Base-by-base conservation (phyloP, 2,329 filamentous ascomycete species). In the Apiospora hydei region DNA sequence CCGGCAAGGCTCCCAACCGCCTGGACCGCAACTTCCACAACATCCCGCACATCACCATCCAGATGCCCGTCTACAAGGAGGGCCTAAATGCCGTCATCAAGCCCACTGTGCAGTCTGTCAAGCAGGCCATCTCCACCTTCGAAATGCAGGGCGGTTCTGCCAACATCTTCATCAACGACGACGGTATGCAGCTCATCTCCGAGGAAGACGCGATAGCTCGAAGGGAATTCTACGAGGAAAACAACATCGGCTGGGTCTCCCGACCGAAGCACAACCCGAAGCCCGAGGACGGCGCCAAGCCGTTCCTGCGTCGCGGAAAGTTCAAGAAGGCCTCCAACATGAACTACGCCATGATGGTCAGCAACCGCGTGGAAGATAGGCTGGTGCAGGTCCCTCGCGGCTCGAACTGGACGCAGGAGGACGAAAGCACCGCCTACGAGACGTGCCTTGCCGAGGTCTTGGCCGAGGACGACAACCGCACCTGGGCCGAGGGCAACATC, bases 401-500 rank as follows among this genome's bases (percentile, higher is more conserved):
- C 14, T 82, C 85, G 4, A 84, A 87, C 70, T 94, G 93, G 92
- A 90, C 86, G 46, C 91, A 93, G 78, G 86, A 88, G 66, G 90
- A 94, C 72, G 92, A 94, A 80, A 88, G 88, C 8, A 83, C 86
- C 72, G 91, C 90, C 1, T 94, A 94, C 78, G 88, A 91, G 80
- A 82, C 86, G 77, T 87, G 89, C 73, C 86, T 95, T 57, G 88
- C 89, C 75, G 88, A 92, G 72, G 88, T 92, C 24, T 86, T 95
- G 49, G 87, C 91, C 67, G 89, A 91, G 68, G 87, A 93, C 71
- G 75, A 79, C 26, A 90, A 91, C 24, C 89, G 91, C 41, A 92
- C 92, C 41, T 93, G 92, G 92, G 94, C 94, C 24, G 93, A 94
- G 79, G 94, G 94, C 74, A 95, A 96, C 81, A 92, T 97, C 76